Base-by-base conservation (phyloP, 1,139 yeast species). In the Yamadazyma siamensis region DNA sequence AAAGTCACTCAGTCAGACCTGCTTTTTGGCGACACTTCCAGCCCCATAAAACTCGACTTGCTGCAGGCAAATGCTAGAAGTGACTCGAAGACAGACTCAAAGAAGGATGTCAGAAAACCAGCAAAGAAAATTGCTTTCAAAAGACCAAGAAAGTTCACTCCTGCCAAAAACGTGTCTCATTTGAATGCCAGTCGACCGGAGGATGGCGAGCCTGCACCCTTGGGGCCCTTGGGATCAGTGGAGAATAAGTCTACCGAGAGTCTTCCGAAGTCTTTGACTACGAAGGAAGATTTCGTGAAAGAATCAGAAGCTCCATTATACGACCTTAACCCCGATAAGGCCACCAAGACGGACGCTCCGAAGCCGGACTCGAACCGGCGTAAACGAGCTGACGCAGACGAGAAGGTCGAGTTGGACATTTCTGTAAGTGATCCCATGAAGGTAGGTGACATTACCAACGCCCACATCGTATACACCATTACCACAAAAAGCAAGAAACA, bases 381-480 rank as follows among this genome's bases (percentile, higher is more conserved):
- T 11, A 13, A 13, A n/a, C 7, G 25, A 15, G 25, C 13, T 6
- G 15, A 25, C 8, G 29, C 13, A 10, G 32, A 27, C 5, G 29
- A 21, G 25, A 35, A 27, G 15, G 39, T 38, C 51, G 54, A 57
- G 25, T 71, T 85, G 41, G 78, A 74, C 4, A 81, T 89, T 25
- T 58, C 80, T 1, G 95, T 89, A 2, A 94, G 94, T 3, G 96
- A 91, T 54, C 97, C 97, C 1, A 74, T 80, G 50, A 88, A 86
- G 54, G 89, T 91, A 3, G 96, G 96, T 3, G 98, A 91, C 43
- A 61, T 89, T 30, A 80, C 97, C 0, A 76, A 80, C 23, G 86
- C 95, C 0, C 96, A 91, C 54, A 84, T 91, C 3, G 95, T 85
- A 6, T 91, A 91, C 57, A 75, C 86, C 3, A 86, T 91, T 16